Base-by-base conservation (phyloP, 2,329 filamentous ascomycete genomes). In the Colletotrichum spinosum region DNA sequence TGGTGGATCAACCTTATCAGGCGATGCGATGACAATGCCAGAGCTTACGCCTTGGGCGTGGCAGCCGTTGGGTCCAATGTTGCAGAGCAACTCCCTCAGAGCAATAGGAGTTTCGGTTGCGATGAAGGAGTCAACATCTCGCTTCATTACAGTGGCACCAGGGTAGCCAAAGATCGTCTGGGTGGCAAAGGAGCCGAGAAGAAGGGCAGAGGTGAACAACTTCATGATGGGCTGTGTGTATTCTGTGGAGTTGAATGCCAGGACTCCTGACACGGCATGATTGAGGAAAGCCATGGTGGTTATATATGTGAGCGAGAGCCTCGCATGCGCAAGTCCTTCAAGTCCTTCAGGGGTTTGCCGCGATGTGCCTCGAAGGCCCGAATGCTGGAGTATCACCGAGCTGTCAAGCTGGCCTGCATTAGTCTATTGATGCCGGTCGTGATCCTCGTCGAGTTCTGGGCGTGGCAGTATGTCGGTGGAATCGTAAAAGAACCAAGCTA, bases 11-110 rank as follows among this genome's bases (percentile, higher is more conserved):
- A 69, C 69, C 41, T 77, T 84, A 67, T 82, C 85, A 4, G 88
- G 88, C 46, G 83, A 84, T 13, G 88, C 88, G 71, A 90, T 77
- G 13, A 89, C 84, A 39, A 84, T 72, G 3, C 87, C 87, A 1
- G 82, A 72, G 39, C 72, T 75, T 5, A 82, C 85, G 2, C 83
- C 84, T 9, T 74, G 65, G 13, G 81, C 80, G 68, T 84, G 76
- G 69, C 83, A 84, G 34, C 87, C 87, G 59, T 74, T 75, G 9
- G 84, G 74, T 4, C 88, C 87, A 68, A 90, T 88, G 71, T 89
- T 90, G 77, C 84, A 87, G 42, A 88, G 74, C 34, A 89, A 77
- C 62, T 84, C 79, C 9, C 77, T 72, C 35, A 87, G 71, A 3
- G 87, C 84, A 69, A 86, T 79, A 8, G 83, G 80, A 13, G 78